These are phyloP conservation scores for Pseudocercospora musae DNA, from an alignment of 2,329 filamentous ascomycete species.

Conservation along the genomic window DNA sequence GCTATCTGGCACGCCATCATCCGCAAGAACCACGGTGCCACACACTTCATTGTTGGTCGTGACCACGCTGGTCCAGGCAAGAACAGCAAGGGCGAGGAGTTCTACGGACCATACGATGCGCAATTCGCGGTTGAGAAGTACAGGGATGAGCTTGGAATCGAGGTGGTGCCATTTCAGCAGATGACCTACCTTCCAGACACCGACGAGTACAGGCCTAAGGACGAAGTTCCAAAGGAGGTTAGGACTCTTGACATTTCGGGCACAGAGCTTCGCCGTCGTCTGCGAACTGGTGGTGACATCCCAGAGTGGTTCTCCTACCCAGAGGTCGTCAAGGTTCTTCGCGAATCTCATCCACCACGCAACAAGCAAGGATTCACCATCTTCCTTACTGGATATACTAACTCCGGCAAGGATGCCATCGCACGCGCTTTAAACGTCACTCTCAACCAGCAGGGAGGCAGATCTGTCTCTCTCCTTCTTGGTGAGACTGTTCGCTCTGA, in stretches of 20 bases:
- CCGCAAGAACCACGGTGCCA: slow-evolving; percentile 98
- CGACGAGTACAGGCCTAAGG: slow-evolving; percentile 92
- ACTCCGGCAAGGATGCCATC: slow-evolving; percentile 95
- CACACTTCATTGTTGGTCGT: slow-evolving; percentile 98
- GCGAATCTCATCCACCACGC: slow-evolving; percentile 92
- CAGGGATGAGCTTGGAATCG: slow-evolving; percentile 92
- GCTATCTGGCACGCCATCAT: slow-evolving; percentile 99
- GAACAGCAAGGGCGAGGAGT: slow-evolving; percentile 95
- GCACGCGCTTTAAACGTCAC: slow-evolving; percentile 94
- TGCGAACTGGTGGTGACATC: slow-evolving; percentile 89
- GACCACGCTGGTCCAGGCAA: slow-evolving; percentile 97
- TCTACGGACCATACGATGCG: slow-evolving; percentile 97
- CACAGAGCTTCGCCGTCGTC: slow-evolving; percentile 81
- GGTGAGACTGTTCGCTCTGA: slow-evolving; percentile 93
- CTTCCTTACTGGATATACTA: slow-evolving; percentile 95
- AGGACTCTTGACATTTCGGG: slow-evolving; percentile 64
- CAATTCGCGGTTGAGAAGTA: slow-evolving; percentile 96
- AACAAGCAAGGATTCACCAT: slow-evolving; percentile 94
- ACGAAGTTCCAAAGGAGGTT: slow-evolving; percentile 79
- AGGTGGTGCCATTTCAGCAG: slow-evolving; percentile 99
- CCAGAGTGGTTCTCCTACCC: slow-evolving; percentile 99
- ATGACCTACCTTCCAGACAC: slow-evolving; percentile 98
- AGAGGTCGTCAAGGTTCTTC: slow-evolving; percentile 92
- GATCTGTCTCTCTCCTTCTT: slow-evolving; percentile 87
- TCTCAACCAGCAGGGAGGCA: slow-evolving; percentile 95